Evolutionary conservation across 345 rosid genomes (phyloP), one percentile per base, ranked within the genome.

Genomic region (Moricandia arvensis): DNA sequence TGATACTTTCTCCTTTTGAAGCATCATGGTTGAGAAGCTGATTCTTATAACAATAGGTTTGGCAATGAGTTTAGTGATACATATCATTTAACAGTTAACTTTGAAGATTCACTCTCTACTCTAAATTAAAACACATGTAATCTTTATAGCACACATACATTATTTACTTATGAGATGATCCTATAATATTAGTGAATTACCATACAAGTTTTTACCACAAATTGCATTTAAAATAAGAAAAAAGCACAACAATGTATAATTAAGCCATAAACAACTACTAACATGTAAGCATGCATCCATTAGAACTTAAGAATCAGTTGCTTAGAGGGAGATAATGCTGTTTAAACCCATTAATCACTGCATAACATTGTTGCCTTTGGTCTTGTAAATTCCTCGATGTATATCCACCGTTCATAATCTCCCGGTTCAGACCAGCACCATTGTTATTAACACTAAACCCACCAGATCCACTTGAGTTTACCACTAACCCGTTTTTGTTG

Each of bases 321-420:
- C 61, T 26, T 47, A 47, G 17, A 47, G 53, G 51, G 18, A 61
- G n/a, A 72, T 73, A 73, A 30, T 73, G 78, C 57, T 79, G 75
- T 54, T 79, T 73, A 45, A 61, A 73, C 58, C 78, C 78, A 68
- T 68, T 78, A 29, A 73, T 62, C 69, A 78, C 78, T 8, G 81
- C 70, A 62, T 79, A 79, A 73, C 71, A 73, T 62, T 79, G 81
- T 73, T 73, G 81, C 27, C 77, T 78, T 73, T 73, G 81, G 2
- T 69, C 65, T 49, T 59, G 78, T 43, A 79, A 38, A 55, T 54
- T 73, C 57, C 75, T 79, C 18, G 75, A 68, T 29, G 31, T 8
- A 54, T 33, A 79, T 21, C 81, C 81, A 38, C 71, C 70, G n/a
- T 68, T 79, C 1, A 8, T 47, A 47, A 47, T 16, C 7, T 47